phyloP scores from a whole-genome alignment of 257 asterid species.

The Mentha longifolia region DNA sequence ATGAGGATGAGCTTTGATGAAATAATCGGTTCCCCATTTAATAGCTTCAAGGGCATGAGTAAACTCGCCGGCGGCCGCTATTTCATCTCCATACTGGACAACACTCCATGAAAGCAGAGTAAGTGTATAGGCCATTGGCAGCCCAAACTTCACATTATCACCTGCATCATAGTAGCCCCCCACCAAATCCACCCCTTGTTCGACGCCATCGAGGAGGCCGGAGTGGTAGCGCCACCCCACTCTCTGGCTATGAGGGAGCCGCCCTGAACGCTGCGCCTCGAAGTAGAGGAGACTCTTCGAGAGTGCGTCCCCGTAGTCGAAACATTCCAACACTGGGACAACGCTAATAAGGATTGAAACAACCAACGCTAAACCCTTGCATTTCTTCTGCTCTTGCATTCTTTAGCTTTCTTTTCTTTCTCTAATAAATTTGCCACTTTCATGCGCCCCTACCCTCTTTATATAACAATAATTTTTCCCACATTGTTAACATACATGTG shows the following conservation, averaged over 20 bases:
- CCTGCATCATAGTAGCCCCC: slow-evolving; percentile 98
- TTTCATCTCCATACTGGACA: slow-evolving; percentile 52
- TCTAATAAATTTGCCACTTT: too few relatives aligned
- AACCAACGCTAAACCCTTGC: too few relatives aligned
- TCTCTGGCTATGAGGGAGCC: slow-evolving; percentile 79
- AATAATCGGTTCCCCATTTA: slow-evolving; percentile 94
- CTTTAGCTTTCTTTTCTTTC: too few relatives aligned
- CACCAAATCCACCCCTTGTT: slow-evolving; percentile 93
- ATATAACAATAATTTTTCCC: too few relatives aligned
- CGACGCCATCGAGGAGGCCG: slow-evolving; percentile 90
- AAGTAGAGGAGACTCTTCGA: slow-evolving; percentile 85
- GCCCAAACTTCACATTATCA: slow-evolving; percentile 82
- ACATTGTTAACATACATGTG: too few relatives aligned
- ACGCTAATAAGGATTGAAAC: too few relatives aligned
- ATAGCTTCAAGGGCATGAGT: slow-evolving; percentile 77
- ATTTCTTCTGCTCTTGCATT: too few relatives aligned
- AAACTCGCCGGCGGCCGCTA: slow-evolving; percentile 63
- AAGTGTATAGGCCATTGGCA: slow-evolving; percentile 88
- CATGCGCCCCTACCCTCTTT: too few relatives aligned
- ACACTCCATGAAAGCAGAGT: slow-evolving; percentile 88
- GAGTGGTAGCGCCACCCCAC: slow-evolving; percentile 92
- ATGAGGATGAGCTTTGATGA: slow-evolving; percentile 86
- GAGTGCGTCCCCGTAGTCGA: slow-evolving; percentile 70
- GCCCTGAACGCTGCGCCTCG: slow-evolving; percentile 97
- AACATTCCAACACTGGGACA: too few relatives aligned